Evolutionary conservation across 2,329 filamentous ascomycete species (phyloP).

Genomic region (Diaporthe nobilis): DNA sequence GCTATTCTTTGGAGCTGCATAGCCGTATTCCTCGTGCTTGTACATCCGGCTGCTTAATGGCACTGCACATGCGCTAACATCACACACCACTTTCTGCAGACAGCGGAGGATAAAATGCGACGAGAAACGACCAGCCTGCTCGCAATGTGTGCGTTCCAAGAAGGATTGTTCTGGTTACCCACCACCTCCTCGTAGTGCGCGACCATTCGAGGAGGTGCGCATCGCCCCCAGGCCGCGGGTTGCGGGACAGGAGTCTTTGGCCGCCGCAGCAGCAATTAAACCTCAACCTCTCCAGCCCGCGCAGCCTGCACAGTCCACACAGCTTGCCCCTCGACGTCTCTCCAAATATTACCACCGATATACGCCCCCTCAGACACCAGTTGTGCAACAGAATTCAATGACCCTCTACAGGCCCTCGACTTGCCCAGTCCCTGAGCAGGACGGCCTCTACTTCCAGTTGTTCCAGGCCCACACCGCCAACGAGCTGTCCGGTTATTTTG

Average conservation of each 20-base stretch:
- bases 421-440: slow-evolving; percentile 63
- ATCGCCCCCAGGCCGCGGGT: slow-evolving; percentile 62
- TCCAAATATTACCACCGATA: slow-evolving; percentile 50
- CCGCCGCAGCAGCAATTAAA: slow-evolving; percentile 38
- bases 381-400: slow-evolving; percentile 45
- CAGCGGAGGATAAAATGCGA: slow-evolving; percentile 76
- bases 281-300: slow-evolving; percentile 44
- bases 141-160: slow-evolving; percentile 71
- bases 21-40: background rate
- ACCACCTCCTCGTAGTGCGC: slow-evolving; percentile 64
- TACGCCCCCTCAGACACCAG: slow-evolving; percentile 54
- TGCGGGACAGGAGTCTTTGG: slow-evolving; percentile 38
- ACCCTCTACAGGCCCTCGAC: slow-evolving; percentile 60
- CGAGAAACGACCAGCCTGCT: slow-evolving; percentile 72
- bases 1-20: slow-evolving; percentile 28
- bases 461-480: slow-evolving; percentile 73
- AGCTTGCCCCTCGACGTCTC: slow-evolving; percentile 43
- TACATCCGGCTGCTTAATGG: slow-evolving; percentile 3
- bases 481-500: slow-evolving; percentile 77
- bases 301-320: slow-evolving; percentile 44
- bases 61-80: slow-evolving; percentile 37
- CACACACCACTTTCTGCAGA: slow-evolving; percentile 53
- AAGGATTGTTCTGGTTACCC: slow-evolving; percentile 74
- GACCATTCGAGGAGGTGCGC: slow-evolving; percentile 61
- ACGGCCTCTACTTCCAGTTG: slow-evolving; percentile 73